Evolutionary conservation across 2,329 filamentous ascomycete species (phyloP).

Genomic region (Talaromyces sp.): DNA sequence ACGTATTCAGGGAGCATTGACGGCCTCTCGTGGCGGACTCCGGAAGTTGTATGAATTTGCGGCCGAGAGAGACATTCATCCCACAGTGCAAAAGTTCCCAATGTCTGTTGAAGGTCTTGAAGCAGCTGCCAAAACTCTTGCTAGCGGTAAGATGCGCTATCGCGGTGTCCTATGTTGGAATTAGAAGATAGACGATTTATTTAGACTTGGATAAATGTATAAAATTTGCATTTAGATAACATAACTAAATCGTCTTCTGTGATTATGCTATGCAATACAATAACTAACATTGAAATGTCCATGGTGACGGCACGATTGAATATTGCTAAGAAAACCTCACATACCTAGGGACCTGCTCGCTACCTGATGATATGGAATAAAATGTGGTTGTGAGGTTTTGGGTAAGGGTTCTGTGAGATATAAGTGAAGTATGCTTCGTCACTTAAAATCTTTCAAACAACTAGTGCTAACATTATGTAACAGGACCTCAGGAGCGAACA

Average conservation of each 20-base stretch:
- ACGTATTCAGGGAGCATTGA: slow-evolving; percentile 11
- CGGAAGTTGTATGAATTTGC: slow-evolving; percentile 9
- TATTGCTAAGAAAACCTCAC: not conserved
- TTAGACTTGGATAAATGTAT: not conserved
- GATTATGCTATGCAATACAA: not conserved
- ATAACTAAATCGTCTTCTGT: not conserved
- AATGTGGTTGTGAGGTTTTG: not conserved
- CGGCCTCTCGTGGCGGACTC: slow-evolving; percentile 6
- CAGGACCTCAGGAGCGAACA: too few species aligned
- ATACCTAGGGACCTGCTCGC: not conserved
- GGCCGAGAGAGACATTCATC: slow-evolving; percentile 4
- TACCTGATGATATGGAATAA: not conserved
- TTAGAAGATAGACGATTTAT: not conserved
- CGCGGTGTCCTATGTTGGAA: slow-evolving; percentile 3
- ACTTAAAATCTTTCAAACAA: not conserved
- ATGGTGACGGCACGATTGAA: not conserved
- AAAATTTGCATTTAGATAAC: not conserved
- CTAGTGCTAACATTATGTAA: not conserved
- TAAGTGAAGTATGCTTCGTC: not conserved
- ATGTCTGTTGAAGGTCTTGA: slow-evolving; percentile 8
- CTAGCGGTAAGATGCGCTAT: slow-evolving; percentile 11
- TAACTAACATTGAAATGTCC: not conserved
- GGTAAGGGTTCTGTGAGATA: not conserved
- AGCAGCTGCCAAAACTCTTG: not conserved
- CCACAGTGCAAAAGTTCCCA: slow-evolving; percentile 9